Evolutionary conservation across 257 asterid genomes (phyloP), one percentile per base, ranked within the genome.

Genomic region (Fraxinus pennsylvanica): DNA sequence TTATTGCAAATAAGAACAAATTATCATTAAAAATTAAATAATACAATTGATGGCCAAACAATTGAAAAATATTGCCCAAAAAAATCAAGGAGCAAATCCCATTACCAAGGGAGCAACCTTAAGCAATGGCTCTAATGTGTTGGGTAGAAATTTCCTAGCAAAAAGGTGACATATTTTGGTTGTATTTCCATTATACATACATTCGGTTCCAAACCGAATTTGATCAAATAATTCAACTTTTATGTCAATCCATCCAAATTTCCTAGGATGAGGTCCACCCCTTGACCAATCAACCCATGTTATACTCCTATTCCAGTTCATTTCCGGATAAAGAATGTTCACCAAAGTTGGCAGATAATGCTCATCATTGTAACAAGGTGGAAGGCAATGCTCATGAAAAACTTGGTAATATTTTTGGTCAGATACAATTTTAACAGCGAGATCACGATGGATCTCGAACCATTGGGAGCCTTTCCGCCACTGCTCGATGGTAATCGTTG

Each of bases 391-490:
- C 0, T 85, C 85, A 0, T 81, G 77, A 30, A 89, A 90, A 0
- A 85, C 0, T 0, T 30, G 17, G 52, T 90, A 85, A 73, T 87
- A 90, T 57, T 79, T 88, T 0, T 5, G 3, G 72, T 90, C 94
- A 21, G 91, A 79, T 3, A 88, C 77, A 1, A 86, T 80, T 0
- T 22, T 32, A 4, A 72, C 5, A n/a, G 94, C 96, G 7, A 92
- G 79, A 10, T 85, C 79, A 2, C 96, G 94, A 80, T 77, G 90
- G 79, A 89, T 25, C 61, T 90, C 93, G 32, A 92, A 92, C 96
- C 97, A 90, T 57, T 92, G 94, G 5, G 97, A 89, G 39, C 96
- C 91, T 72, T 92, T 92, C 4, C 94, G 91, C 93, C 97, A 90
- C 52, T 88, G 89, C 25, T 85, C 80, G 83, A 90, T 35, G 45